A percentile compares a stretch with the other conserved stretches of the same genome.
Conservation (phyloP, 2,329 filamentous ascomycete species). For the Setomelanomma holmii region DNA sequence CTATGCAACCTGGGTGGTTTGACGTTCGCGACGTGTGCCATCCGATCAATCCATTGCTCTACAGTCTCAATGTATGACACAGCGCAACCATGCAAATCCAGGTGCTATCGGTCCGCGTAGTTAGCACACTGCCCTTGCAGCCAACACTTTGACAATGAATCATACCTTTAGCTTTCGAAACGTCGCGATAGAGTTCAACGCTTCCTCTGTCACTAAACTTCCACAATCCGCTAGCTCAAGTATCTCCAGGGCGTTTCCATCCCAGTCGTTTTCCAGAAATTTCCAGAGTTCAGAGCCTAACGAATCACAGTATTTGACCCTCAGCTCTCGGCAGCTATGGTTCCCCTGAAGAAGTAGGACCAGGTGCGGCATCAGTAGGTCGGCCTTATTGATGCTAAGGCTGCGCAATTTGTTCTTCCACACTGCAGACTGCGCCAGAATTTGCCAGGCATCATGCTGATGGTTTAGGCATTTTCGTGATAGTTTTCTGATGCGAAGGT, state of each 20-base stretch:
- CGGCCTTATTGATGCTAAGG: slow-evolving; percentile 31
- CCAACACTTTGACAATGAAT: no score
- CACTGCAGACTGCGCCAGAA: slow-evolving; percentile 14
- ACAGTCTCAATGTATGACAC: slow-evolving; percentile 26
- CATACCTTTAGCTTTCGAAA: slow-evolving; percentile 30
- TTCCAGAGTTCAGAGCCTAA: slow-evolving; percentile 27
- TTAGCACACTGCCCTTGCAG: no score
- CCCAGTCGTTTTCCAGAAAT: slow-evolving; percentile 28
- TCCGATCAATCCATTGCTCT: slow-evolving; percentile 27
- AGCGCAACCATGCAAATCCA: slow-evolving; percentile 37
- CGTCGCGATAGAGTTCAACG: slow-evolving; percentile 20
- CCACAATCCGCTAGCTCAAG: slow-evolving; percentile 33
- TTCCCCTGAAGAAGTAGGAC: slow-evolving; percentile 20
- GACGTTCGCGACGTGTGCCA: slow-evolving; percentile 35
- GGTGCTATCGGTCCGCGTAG: slow-evolving; percentile 27
- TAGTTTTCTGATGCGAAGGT: slow-evolving; percentile 4
- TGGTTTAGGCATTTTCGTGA: background rate
- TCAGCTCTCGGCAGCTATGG: slow-evolving; percentile 26
- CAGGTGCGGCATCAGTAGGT: slow-evolving; percentile 26
- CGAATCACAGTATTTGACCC: slow-evolving; percentile 26
- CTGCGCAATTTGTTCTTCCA: slow-evolving; percentile 22
- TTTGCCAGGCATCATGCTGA: slow-evolving; percentile 26
- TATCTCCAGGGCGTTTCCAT: slow-evolving; percentile 17
- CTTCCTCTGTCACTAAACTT: slow-evolving; percentile 25
- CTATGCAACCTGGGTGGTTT: slow-evolving; percentile 24